Evolutionary conservation across 495 filamentous ascomycete species (phyloP).

Genomic region (Podospora pseudopauciseta): DNA sequence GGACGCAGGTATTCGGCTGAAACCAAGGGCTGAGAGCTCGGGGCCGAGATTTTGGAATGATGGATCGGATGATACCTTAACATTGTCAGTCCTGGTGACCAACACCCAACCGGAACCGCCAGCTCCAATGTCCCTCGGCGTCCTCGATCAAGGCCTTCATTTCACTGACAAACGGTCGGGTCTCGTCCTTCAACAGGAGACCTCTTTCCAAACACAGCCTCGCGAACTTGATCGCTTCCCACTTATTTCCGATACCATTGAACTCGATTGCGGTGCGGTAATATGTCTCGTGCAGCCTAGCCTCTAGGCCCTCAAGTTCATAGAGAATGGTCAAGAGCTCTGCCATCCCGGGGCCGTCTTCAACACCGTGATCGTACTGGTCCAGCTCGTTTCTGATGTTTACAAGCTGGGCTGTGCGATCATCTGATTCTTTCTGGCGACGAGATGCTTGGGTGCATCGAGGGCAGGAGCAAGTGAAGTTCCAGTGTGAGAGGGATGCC

Average conservation of each 20-base stretch:
- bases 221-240: neutral
- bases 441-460: slow-evolving; percentile 32
- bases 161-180: neutral
- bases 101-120: neutral
- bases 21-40: neutral
- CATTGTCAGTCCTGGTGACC: too few species aligned
- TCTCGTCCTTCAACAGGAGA: neutral
- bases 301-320: slow-evolving; percentile 1
- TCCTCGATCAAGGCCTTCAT: neutral
- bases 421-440: slow-evolving; percentile 31
- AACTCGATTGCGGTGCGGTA: slow-evolving; percentile 2
- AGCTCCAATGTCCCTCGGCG: slow-evolving; percentile 2
- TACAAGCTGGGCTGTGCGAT: slow-evolving; percentile 26
- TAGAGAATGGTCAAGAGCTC: neutral
- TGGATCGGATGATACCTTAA: neutral
- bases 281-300: slow-evolving; percentile 3
- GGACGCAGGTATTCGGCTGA: neutral
- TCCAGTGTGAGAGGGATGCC: slow-evolving; percentile 31
- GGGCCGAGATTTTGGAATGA: neutral
- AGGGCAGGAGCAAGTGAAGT: slow-evolving; percentile 34
- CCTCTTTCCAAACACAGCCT: neutral
- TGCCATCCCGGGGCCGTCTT: neutral
- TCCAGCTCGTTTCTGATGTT: slow-evolving; percentile 31
- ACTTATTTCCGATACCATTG: neutral
- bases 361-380: slow-evolving; percentile 23